These are phyloP conservation scores for Russula olivacea DNA, from an alignment of 768 basidiomycete species.

Conservation along the genomic window DNA sequence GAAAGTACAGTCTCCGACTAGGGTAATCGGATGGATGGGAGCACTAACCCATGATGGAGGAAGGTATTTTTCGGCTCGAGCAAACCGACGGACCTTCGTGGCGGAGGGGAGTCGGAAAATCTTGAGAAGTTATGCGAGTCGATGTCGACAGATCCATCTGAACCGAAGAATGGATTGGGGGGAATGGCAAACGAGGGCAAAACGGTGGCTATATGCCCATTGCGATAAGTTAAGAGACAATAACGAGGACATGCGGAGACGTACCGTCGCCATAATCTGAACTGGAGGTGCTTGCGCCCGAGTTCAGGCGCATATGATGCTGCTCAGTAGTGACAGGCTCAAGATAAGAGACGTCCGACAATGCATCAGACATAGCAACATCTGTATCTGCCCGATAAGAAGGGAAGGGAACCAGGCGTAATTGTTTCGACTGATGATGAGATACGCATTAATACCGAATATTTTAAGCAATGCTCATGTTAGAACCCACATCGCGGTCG, in stretches of 20 bases:
- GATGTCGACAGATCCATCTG: constrained; percentile 40
- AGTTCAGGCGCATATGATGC: constrained; percentile 57
- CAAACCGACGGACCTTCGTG: constrained; percentile 49
- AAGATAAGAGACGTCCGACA: constrained; percentile 42
- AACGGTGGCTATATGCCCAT: constrained; percentile 32
- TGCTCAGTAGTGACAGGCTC: constrained; percentile 47
- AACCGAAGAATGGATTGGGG: constrained; percentile 21
- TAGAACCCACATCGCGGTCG: constrained; percentile 32
- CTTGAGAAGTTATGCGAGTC: constrained; percentile 35
- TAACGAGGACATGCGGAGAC: background rate
- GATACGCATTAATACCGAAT: constrained; percentile 25
- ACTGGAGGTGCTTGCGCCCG: constrained; percentile 51
- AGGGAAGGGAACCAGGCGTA: constrained; percentile 73
- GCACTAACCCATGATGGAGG: constrained; percentile 66
- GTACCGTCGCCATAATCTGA: constrained; percentile 40
- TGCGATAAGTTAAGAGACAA: constrained; percentile 31
- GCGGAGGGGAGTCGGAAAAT: constrained; percentile 34
- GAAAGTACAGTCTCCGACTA: constrained; percentile 1
- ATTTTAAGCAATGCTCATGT: constrained; percentile 3
- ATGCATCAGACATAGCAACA: constrained; percentile 57
- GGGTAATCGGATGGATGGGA: background rate
- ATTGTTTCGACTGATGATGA: constrained; percentile 45
- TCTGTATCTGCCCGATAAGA: constrained; percentile 52
- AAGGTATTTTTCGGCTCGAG: constrained; percentile 56
- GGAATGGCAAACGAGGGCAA: constrained; percentile 63